Conservation (phyloP, 805 yeast genomes). For the Yarrowia sp. region DNA sequence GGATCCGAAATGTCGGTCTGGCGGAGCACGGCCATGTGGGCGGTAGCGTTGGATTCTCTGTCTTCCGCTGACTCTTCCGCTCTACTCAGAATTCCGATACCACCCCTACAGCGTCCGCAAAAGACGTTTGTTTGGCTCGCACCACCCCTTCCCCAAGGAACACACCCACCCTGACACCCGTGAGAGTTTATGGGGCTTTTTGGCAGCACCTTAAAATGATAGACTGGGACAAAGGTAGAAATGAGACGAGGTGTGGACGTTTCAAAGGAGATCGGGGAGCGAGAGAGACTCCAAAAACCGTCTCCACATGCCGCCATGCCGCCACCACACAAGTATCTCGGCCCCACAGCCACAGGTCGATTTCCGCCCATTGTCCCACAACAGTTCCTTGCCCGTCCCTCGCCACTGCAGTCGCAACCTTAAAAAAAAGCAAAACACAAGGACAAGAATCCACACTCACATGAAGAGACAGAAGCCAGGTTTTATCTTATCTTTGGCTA, state of each 20-base stretch:
- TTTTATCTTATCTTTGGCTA: conserved; percentile 24
- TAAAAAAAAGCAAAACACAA: neutral
- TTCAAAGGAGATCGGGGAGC: neutral
- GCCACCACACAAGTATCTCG: too few relatives aligned
- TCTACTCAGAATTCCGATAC: neutral
- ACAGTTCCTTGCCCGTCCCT: neutral
- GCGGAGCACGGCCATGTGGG: neutral
- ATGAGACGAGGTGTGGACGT: neutral
- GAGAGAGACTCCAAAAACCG: too few relatives aligned
- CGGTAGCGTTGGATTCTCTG: neutral
- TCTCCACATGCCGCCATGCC: too few relatives aligned
- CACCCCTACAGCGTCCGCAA: neutral
- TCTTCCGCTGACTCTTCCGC: neutral
- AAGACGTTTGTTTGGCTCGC: neutral
- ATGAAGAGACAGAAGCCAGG: conserved; percentile 22
- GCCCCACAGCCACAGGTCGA: too few relatives aligned
- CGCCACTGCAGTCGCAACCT: neutral
- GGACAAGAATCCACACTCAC: conserved; percentile 17
- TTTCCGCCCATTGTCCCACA: too few relatives aligned
- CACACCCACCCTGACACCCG: conserved; percentile 17
- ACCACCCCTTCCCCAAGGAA: neutral
- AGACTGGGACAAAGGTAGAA: neutral
- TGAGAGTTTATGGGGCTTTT: conserved; percentile 24
- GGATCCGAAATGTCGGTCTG: neutral
- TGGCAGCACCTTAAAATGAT: conserved; percentile 23